A percentile compares a stretch with the other conserved stretches of the same genome.
These are phyloP conservation scores for Candida pseudoviswanathii DNA, from an alignment of 1,139 yeast genomes.

Conservation along the genomic window DNA sequence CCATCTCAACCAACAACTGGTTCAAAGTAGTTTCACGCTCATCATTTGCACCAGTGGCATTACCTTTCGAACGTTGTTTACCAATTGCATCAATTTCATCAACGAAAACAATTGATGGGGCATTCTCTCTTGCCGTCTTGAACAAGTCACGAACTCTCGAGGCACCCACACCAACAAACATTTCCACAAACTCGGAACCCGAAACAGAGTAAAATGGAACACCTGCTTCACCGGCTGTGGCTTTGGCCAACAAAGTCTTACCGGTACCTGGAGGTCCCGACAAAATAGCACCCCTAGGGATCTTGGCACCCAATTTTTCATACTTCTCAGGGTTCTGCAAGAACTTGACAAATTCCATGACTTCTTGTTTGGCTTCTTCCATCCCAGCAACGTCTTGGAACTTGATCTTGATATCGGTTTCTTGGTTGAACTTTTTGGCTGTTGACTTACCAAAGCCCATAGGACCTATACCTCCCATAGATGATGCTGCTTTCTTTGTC, in stretches of 20 bases:
- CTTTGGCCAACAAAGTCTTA: constrained; percentile 95
- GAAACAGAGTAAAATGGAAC: constrained; percentile 95
- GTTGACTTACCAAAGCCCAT: constrained; percentile 82
- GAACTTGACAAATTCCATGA: constrained; percentile 95
- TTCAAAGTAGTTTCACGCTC: constrained; percentile 96
- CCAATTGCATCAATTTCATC: constrained; percentile 99
- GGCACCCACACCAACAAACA: constrained; percentile 99
- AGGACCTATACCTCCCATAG: constrained; percentile 65
- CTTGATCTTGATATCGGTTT: constrained; percentile 82
- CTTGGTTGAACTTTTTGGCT: constrained; percentile 90
- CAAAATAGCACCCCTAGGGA: constrained; percentile 95
- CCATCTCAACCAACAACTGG: constrained; percentile 96
- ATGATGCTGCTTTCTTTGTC: constrained; percentile 50
- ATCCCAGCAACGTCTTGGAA: constrained; percentile 97
- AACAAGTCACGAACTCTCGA: constrained; percentile 94
- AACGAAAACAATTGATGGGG: constrained; percentile 91
- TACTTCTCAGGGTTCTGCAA: constrained; percentile 86
- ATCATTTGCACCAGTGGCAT: constrained; percentile 86
- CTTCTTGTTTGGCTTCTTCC: constrained; percentile 96
- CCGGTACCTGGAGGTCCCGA: constrained; percentile 99
- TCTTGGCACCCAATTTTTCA: constrained; percentile 91
- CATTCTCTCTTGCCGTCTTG: constrained; percentile 87
- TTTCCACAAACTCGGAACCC: constrained; percentile 98
- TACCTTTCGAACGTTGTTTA: constrained; percentile 84
- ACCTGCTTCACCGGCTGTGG: constrained; percentile 98